phyloP scores from a whole-genome alignment of 257 asterid species.

The Knoxia roxburghii region DNA sequence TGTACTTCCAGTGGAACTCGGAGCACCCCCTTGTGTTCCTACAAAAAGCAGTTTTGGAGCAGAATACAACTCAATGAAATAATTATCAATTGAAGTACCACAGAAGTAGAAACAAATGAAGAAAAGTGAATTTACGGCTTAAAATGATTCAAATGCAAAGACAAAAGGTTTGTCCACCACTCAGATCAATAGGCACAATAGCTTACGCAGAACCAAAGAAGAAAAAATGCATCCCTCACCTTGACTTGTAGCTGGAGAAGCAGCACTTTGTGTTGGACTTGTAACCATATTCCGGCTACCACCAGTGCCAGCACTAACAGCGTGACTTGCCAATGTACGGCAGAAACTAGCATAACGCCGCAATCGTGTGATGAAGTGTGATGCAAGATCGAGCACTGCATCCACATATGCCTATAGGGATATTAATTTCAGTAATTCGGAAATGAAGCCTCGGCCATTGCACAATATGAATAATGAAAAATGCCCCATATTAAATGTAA shows the following conservation, averaged over 20 bases:
- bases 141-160: background rate
- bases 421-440: no score
- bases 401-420: constrained; percentile 83
- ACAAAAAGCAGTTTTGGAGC: constrained; percentile 16
- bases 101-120: background rate
- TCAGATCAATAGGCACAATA: background rate
- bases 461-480: background rate
- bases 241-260: constrained; percentile 66
- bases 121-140: background rate
- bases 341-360: constrained; percentile 99
- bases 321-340: constrained; percentile 97
- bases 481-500: background rate
- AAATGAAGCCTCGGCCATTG: no score
- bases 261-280: constrained; percentile 75
- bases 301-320: constrained; percentile 90
- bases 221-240: constrained; percentile 43
- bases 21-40: constrained; percentile 71
- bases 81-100: background rate
- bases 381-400: constrained; percentile 96
- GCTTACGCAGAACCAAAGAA: background rate
- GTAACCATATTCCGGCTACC: constrained; percentile 88
- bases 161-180: background rate
- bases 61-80: background rate
- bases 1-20: constrained; percentile 85
- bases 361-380: constrained; percentile 94